Base-by-base conservation (phyloP, 148 eudicot genomes). In the Amaranthus palmeri region DNA sequence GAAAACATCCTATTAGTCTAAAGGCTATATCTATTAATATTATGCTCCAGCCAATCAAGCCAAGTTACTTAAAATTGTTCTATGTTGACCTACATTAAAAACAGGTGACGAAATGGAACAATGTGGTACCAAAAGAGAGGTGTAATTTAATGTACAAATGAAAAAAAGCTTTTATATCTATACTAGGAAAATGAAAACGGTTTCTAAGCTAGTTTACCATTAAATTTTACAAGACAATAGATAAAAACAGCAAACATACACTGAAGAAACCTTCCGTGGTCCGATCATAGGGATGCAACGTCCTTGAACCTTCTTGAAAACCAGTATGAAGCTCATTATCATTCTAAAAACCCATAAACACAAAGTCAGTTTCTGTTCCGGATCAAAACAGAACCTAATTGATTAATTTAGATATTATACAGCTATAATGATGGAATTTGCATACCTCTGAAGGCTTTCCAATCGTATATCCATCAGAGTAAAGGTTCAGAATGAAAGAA, bases 281-380 rank as follows among this genome's bases (percentile, higher is more conserved):
- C 75, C 92, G 88, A 51, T 95, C 96, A 79, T 89, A 95, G 15
- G 97, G 97, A 78, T 79, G 96, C 61, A 91, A 67, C 45, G 83
- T 79, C 82, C 86, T 95, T 55, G 89, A 83, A 61, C 81, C 82
- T 55, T 85, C 90, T 79, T 85, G 88, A 60, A 79, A 77, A 15
- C 80, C 75, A 68, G 86, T 77, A 81, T 78, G 89, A 74, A 72
- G 70, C 56, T 73, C 83, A 72, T 41, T 64, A 59, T 80, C 88
- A 80, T 67, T 82, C 90, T 83, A 84, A 58, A 81, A 72, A 59
- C 5, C 49, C 67, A 74, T 12, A 4, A 40, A 55, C 45, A 43
- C 9, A 25, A 25, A 54, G 25, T 78, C 36, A 74, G 68, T 10
- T 53, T 17, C 61, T 61, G 58, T 4, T 51, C 18, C 25, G 36